phyloP scores from a whole-genome alignment of 805 yeast genomes.

The Sugiyamaella boreocaroliniensis region DNA sequence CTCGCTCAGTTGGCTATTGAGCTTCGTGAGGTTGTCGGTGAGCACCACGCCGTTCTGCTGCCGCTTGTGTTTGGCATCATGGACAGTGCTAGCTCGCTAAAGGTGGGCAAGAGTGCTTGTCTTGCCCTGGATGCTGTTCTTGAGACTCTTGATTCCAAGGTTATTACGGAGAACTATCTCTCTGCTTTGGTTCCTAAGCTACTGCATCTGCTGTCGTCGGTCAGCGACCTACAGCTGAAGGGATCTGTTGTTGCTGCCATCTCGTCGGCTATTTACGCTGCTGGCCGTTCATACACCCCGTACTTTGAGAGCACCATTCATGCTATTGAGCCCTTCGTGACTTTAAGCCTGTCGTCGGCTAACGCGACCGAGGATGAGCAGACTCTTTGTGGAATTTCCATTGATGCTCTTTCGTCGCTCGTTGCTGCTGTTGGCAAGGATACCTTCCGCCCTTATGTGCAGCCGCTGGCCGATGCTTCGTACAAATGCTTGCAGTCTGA shows the following conservation, averaged over 20 bases:
- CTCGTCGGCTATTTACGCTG: slow-evolving; percentile 94
- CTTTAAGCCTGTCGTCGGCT: not conserved
- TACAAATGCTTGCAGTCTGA: slow-evolving; percentile 69
- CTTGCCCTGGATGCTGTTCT: slow-evolving; percentile 84
- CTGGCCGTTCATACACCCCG: slow-evolving; percentile 82
- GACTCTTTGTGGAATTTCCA: slow-evolving; percentile 84
- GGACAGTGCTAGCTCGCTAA: slow-evolving; percentile 75
- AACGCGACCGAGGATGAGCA: slow-evolving; percentile 60
- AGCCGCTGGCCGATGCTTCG: slow-evolving; percentile 83
- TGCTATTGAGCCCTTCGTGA: slow-evolving; percentile 60
- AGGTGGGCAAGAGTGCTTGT: slow-evolving; percentile 86
- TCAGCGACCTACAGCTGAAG: slow-evolving; percentile 44
- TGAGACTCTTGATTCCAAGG: slow-evolving; percentile 85
- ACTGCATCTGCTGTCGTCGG: slow-evolving; percentile 71
- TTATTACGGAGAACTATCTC: slow-evolving; percentile 66
- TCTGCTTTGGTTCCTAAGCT: slow-evolving; percentile 87
- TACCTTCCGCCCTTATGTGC: slow-evolving; percentile 76
- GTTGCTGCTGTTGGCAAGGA: slow-evolving; percentile 95
- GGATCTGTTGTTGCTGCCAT: slow-evolving; percentile 84
- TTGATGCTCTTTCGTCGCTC: slow-evolving; percentile 90
- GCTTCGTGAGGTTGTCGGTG: slow-evolving; percentile 78
- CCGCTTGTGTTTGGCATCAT: slow-evolving; percentile 83
- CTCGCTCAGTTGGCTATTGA: slow-evolving; percentile 73
- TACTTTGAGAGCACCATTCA: slow-evolving; percentile 77
- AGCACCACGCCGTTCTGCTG: slow-evolving; percentile 71